Conservation (phyloP, 1,284 basidiomycete species). For the Takashimella koratensis region DNA sequence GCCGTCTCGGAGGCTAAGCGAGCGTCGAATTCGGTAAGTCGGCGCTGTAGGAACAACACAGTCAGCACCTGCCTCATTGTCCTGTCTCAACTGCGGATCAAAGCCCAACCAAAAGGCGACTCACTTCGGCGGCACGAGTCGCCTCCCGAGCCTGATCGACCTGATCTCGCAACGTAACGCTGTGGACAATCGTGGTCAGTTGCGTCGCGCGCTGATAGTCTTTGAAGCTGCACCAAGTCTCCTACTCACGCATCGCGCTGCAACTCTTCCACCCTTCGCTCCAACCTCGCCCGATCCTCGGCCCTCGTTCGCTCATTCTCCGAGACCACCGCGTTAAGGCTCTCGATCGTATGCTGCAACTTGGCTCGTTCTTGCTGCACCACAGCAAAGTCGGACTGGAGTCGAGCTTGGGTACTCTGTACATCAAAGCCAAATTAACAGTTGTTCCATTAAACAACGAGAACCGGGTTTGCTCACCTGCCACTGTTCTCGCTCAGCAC, state of each 20-base stretch:
- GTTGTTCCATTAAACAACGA: too few species aligned
- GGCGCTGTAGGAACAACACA: background rate
- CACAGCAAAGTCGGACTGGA: constrained; percentile 78
- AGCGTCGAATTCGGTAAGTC: constrained; percentile 25
- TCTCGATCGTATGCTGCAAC: constrained; percentile 78
- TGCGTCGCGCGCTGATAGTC: too few species aligned
- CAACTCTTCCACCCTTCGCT: constrained; percentile 71
- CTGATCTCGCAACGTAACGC: constrained; percentile 57
- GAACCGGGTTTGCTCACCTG: constrained; percentile 66
- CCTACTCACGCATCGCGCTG: constrained; percentile 73
- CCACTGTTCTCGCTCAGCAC: constrained; percentile 88
- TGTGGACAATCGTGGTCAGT: too few species aligned
- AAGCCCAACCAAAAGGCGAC: too few species aligned
- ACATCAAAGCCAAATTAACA: too few species aligned
- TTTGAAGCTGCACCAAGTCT: too few species aligned
- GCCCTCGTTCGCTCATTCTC: constrained; percentile 77
- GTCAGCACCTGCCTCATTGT: constrained; percentile 6
- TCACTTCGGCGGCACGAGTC: constrained; percentile 52
- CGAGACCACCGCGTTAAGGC: constrained; percentile 81
- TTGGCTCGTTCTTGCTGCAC: constrained; percentile 76
- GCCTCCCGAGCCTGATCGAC: constrained; percentile 75
- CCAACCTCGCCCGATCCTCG: constrained; percentile 73
- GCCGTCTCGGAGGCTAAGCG: constrained; percentile 34
- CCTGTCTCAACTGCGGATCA: constrained; percentile 2
- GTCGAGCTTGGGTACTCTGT: constrained; percentile 66